Evolutionary conservation across 1,284 basidiomycete species (phyloP).

Genomic region (Moniliophthora roreri): DNA sequence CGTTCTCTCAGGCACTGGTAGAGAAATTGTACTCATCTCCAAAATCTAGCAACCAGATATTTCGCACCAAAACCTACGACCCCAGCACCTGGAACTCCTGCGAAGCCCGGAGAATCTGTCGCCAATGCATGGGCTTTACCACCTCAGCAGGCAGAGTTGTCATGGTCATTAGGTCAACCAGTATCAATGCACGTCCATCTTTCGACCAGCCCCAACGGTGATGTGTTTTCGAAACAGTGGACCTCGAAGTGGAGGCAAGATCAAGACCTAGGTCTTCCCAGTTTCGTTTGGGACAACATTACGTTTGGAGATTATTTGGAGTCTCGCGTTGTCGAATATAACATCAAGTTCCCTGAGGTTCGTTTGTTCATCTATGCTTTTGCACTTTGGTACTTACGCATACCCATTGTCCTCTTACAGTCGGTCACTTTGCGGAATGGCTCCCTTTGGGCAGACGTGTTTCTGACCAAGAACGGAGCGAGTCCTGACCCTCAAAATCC

Average conservation of each 20-base stretch:
- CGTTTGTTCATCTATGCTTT: conserved; percentile 20
- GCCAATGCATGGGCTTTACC: conserved; percentile 47
- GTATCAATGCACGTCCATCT: conserved; percentile 78
- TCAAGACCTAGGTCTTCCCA: conserved; percentile 55
- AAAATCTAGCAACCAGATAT: conserved; percentile 41
- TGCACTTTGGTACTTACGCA: not conserved
- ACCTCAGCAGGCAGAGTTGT: conserved; percentile 50
- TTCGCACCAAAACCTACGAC: conserved; percentile 34
- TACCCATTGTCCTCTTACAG: conserved; percentile 35
- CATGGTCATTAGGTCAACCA: conserved; percentile 59
- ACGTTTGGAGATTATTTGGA: conserved; percentile 84
- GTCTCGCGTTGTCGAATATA: conserved; percentile 59
- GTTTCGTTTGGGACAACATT: conserved; percentile 80
- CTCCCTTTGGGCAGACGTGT: conserved; percentile 84
- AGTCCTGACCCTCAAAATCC: conserved; percentile 61
- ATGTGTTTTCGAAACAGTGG: conserved; percentile 57
- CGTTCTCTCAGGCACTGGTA: conserved; percentile 21
- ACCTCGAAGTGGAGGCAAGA: conserved; percentile 46
- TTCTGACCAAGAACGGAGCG: conserved; percentile 69
- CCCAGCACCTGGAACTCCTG: conserved; percentile 25
- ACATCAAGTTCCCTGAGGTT: conserved; percentile 76
- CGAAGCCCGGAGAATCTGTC: conserved; percentile 24
- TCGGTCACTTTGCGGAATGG: conserved; percentile 80
- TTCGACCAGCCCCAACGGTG: conserved; percentile 60
- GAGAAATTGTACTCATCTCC: conserved; percentile 2